Evolutionary conservation across 306 rosid genomes (phyloP).

Genomic region (Prosopis cineraria): DNA sequence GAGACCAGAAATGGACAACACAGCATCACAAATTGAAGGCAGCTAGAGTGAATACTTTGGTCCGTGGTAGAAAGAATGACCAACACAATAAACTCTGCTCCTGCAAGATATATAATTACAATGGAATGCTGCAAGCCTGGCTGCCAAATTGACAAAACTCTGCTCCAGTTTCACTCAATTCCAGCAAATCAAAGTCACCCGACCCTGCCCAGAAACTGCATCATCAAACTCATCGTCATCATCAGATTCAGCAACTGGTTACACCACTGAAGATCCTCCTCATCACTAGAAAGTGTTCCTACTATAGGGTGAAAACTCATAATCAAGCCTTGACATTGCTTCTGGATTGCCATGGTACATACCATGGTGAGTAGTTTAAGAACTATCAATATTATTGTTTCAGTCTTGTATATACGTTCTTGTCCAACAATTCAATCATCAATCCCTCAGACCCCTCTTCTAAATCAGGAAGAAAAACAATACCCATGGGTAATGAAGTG

Average conservation of each 20-base stretch:
- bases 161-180: slow-evolving; percentile 89
- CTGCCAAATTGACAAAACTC: slow-evolving; percentile 97
- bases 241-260: slow-evolving; percentile 76
- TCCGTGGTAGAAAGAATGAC: too few species aligned
- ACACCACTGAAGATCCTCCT: slow-evolving; percentile 75
- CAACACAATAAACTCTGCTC: too few species aligned
- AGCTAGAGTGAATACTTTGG: too few species aligned
- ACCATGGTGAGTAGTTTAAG: not conserved
- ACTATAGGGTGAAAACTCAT: slow-evolving; percentile 77
- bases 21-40: too few species aligned
- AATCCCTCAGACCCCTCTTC: too few species aligned
- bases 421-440: too few species aligned
- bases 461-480: not conserved
- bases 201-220: slow-evolving; percentile 99
- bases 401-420: not conserved
- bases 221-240: slow-evolving; percentile 93
- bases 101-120: slow-evolving; percentile 89
- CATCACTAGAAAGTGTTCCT: slow-evolving; percentile 88
- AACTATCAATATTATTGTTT: not conserved
- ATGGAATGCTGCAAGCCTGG: slow-evolving; percentile 90
- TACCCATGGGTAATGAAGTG: not conserved
- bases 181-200: slow-evolving; percentile 96
- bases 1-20: too few species aligned
- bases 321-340: slow-evolving; percentile 82
- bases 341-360: slow-evolving; percentile 95